These are phyloP conservation scores for Pseudoneurospora amorphoporcata DNA, from an alignment of 495 filamentous ascomycete genomes.

Conservation along the genomic window DNA sequence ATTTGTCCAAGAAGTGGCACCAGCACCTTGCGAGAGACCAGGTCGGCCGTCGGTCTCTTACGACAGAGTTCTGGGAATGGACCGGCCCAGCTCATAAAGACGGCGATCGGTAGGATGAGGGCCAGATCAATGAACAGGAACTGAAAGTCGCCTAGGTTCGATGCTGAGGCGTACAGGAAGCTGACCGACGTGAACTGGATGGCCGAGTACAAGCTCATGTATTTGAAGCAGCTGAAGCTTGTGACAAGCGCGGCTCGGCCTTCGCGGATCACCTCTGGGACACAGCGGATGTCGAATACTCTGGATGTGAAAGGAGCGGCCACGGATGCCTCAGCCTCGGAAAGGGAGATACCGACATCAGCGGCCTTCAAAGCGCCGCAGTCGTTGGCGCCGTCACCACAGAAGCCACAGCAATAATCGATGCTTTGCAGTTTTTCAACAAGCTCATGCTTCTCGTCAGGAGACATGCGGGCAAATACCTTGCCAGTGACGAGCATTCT, in stretches of 20 bases:
- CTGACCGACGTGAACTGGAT: constrained; percentile 99
- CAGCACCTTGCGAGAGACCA: constrained; percentile 89
- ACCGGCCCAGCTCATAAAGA: constrained; percentile 97
- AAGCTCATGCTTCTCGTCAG: constrained; percentile 96
- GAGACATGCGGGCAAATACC: constrained; percentile 97
- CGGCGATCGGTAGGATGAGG: constrained; percentile 89
- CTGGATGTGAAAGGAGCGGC: constrained; percentile 95
- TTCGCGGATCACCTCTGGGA: constrained; percentile 90
- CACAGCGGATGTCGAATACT: constrained; percentile 93
- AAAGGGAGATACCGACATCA: constrained; percentile 97
- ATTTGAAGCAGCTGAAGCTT: constrained; percentile 99
- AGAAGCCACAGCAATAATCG: constrained; percentile 93
- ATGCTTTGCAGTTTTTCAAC: constrained; percentile 96
- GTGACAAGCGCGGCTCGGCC: constrained; percentile 91
- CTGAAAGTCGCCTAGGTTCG: constrained; percentile 96
- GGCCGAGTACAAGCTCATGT: constrained; percentile 97
- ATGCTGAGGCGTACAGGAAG: constrained; percentile 91
- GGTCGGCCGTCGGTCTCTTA: constrained; percentile 83
- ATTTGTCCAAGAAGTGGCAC: constrained; percentile 87
- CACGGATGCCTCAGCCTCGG: constrained; percentile 95
- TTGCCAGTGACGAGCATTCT: constrained; percentile 84
- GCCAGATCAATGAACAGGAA: constrained; percentile 92
- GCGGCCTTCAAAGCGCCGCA: constrained; percentile 96
- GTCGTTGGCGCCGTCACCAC: constrained; percentile 96
- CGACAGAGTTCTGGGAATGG: constrained; percentile 66